Evolutionary conservation across 1,139 yeast species (phyloP), one percentile per base, ranked within the genome.

Genomic region (Pichia sp.): DNA sequence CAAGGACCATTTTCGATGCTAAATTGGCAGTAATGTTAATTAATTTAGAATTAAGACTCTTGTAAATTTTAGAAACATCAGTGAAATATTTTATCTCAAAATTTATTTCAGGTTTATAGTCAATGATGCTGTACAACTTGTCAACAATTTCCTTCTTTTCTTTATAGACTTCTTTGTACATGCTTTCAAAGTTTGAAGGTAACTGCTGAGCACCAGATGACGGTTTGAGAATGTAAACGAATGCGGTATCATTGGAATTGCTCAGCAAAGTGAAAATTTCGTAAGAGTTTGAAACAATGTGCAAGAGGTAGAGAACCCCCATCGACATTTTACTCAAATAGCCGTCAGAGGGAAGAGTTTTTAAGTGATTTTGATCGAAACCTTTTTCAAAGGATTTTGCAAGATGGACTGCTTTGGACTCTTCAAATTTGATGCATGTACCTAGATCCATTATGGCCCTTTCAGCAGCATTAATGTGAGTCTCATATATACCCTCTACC

Each of bases 381-480:
- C 99, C 99, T 57, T 80, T 78, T 62, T 89, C 90, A 58, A 93
- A 73, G 30, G 97, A 96, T 63, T 80, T 82, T 8, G 97, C 96
- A n/a, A 93, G 74, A 1, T 93, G 81, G 16, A 97, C 97, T 16
- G 90, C 82, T 54, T 77, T 75, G 0, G 87, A 77, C 59, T 80
- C 84, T 61, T 82, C 88, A 60, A 90, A 85, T 36, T 77, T 76
- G 31, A 93, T 87, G 10, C 81, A 75, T 30, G 84, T 77, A 1
- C 99, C 99, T 38, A 93, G 72, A 43, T 85, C 85, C 61, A 95
- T 79, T 43, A 90, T 78, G 0, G 90, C 90, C 49, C 97, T 74
- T 60, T 90, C 93, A 5, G 80, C 74, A 0, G 90, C 70, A 19
- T 76, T 76, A 47, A 95, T 75, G 45, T 87, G 81, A 3, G 90